Evolutionary conservation across 2,329 filamentous ascomycete species (phyloP).

Genomic region (Scortechinia acanthostroma): DNA sequence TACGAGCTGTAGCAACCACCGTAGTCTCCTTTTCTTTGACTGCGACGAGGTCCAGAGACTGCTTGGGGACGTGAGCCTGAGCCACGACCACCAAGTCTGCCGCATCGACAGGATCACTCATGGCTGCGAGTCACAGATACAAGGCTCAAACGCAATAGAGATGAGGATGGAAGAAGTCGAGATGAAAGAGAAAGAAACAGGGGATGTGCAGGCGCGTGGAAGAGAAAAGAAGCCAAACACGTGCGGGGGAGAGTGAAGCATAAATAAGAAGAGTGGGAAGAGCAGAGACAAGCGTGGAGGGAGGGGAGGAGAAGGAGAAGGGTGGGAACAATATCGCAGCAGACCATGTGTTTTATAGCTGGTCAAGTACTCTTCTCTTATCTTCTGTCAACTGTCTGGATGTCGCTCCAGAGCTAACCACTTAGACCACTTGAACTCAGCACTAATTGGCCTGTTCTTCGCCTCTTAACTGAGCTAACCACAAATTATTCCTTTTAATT

Average conservation of each 20-base stretch:
- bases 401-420: too few species aligned
- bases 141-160: not conserved
- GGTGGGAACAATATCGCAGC: not conserved
- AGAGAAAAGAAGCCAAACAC: not conserved
- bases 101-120: not conserved
- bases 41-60: not conserved
- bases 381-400: too few species aligned
- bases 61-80: not conserved
- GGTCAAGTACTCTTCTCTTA: too few species aligned
- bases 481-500: not conserved
- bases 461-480: too few species aligned
- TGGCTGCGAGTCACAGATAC: not conserved
- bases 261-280: not conserved
- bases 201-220: too few species aligned
- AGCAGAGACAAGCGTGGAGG: not conserved
- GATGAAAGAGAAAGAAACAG: constrained; percentile 1
- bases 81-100: not conserved
- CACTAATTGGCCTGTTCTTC: too few species aligned
- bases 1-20: not conserved
- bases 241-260: not conserved
- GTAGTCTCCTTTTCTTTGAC: not conserved
- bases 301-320: not conserved
- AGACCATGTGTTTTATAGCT: not conserved
- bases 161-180: not conserved
- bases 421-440: too few species aligned